Evolutionary conservation across 257 asterid genomes (phyloP).

Genomic region (Solanum infundibuliforme): DNA sequence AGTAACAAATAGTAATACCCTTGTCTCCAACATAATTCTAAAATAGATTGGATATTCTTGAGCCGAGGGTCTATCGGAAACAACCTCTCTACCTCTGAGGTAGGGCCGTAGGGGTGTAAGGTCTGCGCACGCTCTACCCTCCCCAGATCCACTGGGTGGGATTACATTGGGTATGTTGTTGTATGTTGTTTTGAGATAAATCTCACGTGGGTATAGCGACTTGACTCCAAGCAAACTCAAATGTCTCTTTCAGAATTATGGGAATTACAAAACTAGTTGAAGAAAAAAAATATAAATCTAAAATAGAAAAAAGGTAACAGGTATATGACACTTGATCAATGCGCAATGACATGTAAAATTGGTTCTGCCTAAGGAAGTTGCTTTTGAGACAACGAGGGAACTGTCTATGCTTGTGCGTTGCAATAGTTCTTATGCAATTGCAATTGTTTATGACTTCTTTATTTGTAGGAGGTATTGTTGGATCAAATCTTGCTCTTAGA

Average conservation of each 20-base stretch:
- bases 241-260: neutral
- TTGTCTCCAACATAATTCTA: neutral
- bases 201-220: neutral
- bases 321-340: neutral
- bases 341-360: neutral
- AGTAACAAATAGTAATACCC: neutral
- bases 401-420: neutral
- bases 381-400: neutral
- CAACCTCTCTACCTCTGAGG: neutral
- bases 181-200: neutral
- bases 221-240: neutral
- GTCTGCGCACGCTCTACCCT: neutral
- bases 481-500: neutral
- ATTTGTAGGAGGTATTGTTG: neutral
- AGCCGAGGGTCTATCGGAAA: neutral
- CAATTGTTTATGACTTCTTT: neutral
- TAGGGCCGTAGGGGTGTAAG: neutral
- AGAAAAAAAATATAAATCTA: neutral
- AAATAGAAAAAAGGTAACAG: neutral
- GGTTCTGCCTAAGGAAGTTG: neutral
- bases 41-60: neutral
- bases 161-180: neutral
- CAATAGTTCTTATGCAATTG: neutral
- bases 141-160: neutral
- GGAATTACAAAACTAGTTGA: neutral